Evolutionary conservation across 495 filamentous ascomycete genomes (phyloP).

Genomic region (Cercophora scortea): DNA sequence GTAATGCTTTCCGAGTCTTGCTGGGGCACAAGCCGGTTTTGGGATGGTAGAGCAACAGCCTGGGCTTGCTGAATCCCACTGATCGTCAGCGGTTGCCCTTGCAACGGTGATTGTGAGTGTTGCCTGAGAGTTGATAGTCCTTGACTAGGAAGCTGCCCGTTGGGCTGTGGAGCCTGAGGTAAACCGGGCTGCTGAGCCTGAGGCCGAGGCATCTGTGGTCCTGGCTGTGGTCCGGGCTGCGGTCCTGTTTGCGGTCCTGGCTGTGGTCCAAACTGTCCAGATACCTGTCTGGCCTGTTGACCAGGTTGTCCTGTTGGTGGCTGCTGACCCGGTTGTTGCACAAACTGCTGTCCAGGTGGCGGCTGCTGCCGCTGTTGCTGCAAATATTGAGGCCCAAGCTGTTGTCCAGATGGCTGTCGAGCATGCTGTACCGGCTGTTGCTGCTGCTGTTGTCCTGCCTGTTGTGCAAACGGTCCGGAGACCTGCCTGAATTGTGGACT

Average conservation of each 20-base stretch:
- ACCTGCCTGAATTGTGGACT: no score
- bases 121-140: slow-evolving; percentile 1
- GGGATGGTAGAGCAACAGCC: slow-evolving; percentile 3
- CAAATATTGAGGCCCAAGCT: neutral
- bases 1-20: slow-evolving; percentile 4
- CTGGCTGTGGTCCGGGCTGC: no score
- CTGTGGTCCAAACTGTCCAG: no score
- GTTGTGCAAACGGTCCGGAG: no score
- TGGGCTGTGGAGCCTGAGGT: slow-evolving; percentile 1
- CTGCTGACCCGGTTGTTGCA: neutral
- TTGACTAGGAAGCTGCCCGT: slow-evolving; percentile 1
- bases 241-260: no score
- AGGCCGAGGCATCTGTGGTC: no score
- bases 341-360: slow-evolving; percentile 5
- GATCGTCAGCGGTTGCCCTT: neutral
- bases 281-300: neutral
- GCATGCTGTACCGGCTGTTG: no score
- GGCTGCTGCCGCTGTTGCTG: neutral
- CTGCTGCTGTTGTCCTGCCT: no score
- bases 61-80: no score
- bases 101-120: slow-evolving; percentile 2
- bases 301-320: slow-evolving; percentile 1
- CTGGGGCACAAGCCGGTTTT: slow-evolving; percentile 2
- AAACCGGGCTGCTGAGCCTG: neutral
- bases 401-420: no score